Evolutionary conservation across 257 asterid genomes (phyloP).

Genomic region (Nicotiana noctiflora): DNA sequence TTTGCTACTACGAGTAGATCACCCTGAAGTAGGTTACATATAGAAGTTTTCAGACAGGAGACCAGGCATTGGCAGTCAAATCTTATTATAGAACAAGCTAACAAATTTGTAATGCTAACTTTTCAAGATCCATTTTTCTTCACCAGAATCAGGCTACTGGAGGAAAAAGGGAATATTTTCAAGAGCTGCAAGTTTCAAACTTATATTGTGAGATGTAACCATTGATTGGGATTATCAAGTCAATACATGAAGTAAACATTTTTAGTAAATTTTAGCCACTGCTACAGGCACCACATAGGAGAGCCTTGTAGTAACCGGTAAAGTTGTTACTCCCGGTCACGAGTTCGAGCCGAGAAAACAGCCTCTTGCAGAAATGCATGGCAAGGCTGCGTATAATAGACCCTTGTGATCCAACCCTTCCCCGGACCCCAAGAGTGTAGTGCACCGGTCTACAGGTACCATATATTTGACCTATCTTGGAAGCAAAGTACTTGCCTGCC

Average conservation of each 20-base stretch:
- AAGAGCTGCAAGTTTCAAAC: background rate
- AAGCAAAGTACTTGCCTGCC: slow-evolving; percentile 34
- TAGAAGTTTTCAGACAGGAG: background rate
- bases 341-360: too few relatives aligned
- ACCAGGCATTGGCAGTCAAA: background rate
- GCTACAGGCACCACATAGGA: background rate
- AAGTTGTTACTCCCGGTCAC: too few relatives aligned
- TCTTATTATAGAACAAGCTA: background rate
- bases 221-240: background rate
- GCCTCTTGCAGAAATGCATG: too few relatives aligned
- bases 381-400: too few relatives aligned
- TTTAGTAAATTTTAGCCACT: background rate
- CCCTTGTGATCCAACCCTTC: too few relatives aligned
- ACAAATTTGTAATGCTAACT: background rate
- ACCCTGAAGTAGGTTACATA: slow-evolving; percentile 35
- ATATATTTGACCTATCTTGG: background rate
- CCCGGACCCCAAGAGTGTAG: too few relatives aligned
- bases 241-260: background rate
- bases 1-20: slow-evolving; percentile 52
- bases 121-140: background rate
- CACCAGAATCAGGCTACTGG: background rate
- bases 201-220: background rate
- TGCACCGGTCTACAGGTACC: too few relatives aligned
- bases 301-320: too few relatives aligned
- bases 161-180: too few relatives aligned